Evolutionary conservation across 2,329 filamentous ascomycete genomes (phyloP), one percentile per base, ranked within the genome.

Genomic region (Colletotrichum truncatum): DNA sequence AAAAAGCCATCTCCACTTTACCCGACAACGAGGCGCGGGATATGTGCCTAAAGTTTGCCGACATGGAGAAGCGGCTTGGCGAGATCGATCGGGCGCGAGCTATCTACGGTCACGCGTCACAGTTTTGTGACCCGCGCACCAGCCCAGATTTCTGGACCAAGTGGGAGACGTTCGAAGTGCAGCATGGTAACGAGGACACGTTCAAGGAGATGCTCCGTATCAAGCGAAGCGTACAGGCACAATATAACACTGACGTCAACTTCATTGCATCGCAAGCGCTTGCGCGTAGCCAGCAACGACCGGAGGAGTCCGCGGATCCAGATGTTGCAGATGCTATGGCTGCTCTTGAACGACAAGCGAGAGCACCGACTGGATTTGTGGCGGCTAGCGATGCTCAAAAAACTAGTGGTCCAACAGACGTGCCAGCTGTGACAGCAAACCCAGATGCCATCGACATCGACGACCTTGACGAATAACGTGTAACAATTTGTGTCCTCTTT

Each of bases 141-240:
- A 94, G 93, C 70, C 90, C 92, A 7, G 89, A 87, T 14, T 99
- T 98, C 81, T 99, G 97, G 97, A 86, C 90, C 72, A 97, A 95
- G 77, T 99, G 96, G 96, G 96, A 99, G 78, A 86, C 90, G 58
- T 99, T 99, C 78, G 97, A 99, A 79, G 94, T 98, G 21, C 92
- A 97, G 76, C 96, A 99, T 75, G 96, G 96, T 69, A 99, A 99
- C 80, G 97, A 99, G 77, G 96, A 99, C 77, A 99, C 97, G 0
- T 99, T 97, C 85, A 98, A 97, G 82, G 96, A 99, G 77, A 99
- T 99, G 96, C 85, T 98, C 68, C 91, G 96, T 28, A 94, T 99
- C 84, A 99, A 98, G 85, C 86, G 96, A 76, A 97, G 93, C 78
- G 96, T 99, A 11, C 94, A 98, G 78, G 95, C 96, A 56, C 93